phyloP scores from a whole-genome alignment of 345 rosid species.

The Brassica juncea region DNA sequence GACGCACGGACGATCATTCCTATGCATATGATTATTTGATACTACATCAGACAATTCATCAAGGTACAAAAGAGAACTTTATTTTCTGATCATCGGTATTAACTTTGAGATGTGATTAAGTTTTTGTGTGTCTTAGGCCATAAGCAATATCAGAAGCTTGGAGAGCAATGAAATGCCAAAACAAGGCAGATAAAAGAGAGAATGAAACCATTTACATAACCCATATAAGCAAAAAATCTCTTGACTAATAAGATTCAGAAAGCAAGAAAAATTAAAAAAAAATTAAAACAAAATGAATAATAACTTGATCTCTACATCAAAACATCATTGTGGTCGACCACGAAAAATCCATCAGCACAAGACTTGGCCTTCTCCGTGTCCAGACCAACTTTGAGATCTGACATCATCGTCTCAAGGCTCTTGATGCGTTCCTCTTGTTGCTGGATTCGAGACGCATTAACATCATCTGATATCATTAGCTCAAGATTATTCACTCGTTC shows the following conservation, averaged over 20 bases:
- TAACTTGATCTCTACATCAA: neutral
- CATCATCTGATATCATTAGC: neutral
- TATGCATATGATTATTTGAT: no score
- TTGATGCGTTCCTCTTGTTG: neutral
- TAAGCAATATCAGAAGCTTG: no score
- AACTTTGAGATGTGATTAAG: no score
- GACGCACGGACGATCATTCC: no score
- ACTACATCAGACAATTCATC: no score
- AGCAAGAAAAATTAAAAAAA: neutral
- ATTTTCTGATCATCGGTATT: no score
- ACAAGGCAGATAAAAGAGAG: neutral
- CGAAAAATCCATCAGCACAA: no score
- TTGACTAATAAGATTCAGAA: neutral
- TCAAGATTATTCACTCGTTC: neutral
- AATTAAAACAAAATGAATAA: neutral
- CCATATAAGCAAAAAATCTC: neutral
- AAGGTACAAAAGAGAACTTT: no score
- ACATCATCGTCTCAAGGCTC: neutral
- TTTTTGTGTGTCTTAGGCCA: no score
- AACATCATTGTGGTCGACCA: neutral
- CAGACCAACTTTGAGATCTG: neutral
- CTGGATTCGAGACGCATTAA: neutral
- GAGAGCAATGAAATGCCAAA: neutral
- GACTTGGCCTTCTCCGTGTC: no score
- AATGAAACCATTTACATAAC: neutral